Evolutionary conservation across 305 asterid genomes (phyloP), one percentile per base, ranked within the genome.

Genomic region (Solanum aculeatissimum): DNA sequence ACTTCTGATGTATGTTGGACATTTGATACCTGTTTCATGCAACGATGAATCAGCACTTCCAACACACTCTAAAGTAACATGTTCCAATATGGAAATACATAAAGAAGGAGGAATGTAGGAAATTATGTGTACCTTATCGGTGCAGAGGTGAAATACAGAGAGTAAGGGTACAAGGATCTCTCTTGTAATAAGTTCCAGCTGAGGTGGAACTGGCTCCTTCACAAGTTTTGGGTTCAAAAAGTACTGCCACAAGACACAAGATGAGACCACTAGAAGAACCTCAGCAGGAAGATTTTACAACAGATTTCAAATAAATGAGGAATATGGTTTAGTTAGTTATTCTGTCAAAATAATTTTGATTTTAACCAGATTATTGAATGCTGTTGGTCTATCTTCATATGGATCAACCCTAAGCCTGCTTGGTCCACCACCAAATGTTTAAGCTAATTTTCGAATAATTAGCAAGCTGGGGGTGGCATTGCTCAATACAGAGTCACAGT

Each of bases 141-240:
- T 87, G 62, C 58, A 43, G 42, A 86, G 87, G 78, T 90, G 89
- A 74, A 90, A 88, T 54, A 90, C 87, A 43, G 89, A 55, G 82
- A 90, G 84, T 81, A 88, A 87, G 78, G 92, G 91, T 21, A 87
- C 88, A 72, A 90, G 89, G 66, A 90, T 86, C 86, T 90, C 92
- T 82, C 86, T 81, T 69, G 90, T 83, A 81, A 90, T 90, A 69
- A 90, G 83, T 85, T 90, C 91, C 63, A 90, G 85, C 88, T 87
- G 91, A 32, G 87, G 85, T 75, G 92, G 92, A 71, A 90, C 92
- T 69, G 92, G 92, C 86, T 90, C 92, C 88, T 87, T 90, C 51
- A 83, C 86, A 51, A 90, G 85, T 87, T 85, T 88, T 47, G 92
- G 91, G 63, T 88, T 84, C 83, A 88, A 71, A 84, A 90, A 88